Base-by-base conservation (phyloP, 148 eudicot species). In the Beta vulgaris region DNA sequence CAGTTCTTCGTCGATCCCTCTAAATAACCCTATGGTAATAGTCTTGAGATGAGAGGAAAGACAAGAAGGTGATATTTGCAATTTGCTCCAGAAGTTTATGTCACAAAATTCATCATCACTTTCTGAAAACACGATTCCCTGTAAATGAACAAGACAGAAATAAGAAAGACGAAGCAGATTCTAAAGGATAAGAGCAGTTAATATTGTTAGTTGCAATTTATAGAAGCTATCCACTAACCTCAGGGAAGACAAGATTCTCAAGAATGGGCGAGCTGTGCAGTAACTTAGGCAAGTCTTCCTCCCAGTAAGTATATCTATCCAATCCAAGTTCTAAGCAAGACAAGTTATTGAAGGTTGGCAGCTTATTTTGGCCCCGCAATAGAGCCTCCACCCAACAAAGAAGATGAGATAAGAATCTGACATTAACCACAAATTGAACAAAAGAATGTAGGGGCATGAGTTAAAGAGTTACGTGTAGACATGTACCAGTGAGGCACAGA, bases 11-110 rank as follows among this genome's bases (percentile, higher is more conserved):
- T 71, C 44, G 3, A 32, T n/a, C 19, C 31, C 48, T 13, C 15
- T 21, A 36, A 53, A 53, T 3, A 0, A 4, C 1, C 3, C 10
- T 0, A 69, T 25, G 13, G 1, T 29, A 9, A 69, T 29, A n/a
- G 8, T 35, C 46, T 71, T 71, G 46, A 71, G 43, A 29, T 54
- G 62, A 36, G 54, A 7, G 1, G 68, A 42, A 29, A 73, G 40
- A 60, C 68, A 73, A 23, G 29, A 12, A 16, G 76, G 68, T 2
- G 67, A 3, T 19, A 42, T 42, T 42, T 28, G 68, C 67, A 40
- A 15, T 29, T 16, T 18, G 37, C 76, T 58, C 76, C 76, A 73
- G n/a, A 73, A 73, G 57, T 43, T 59, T 36, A 42, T 60, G 39
- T 58, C 66, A 6, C 40, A 53, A 28, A 37, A 40, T 25, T 72